Percentiles rank a stretch among this genome's conserved stretches.
phyloP scores from a whole-genome alignment of 2,329 filamentous ascomycete genomes.

The Fonsecaea nubica region DNA sequence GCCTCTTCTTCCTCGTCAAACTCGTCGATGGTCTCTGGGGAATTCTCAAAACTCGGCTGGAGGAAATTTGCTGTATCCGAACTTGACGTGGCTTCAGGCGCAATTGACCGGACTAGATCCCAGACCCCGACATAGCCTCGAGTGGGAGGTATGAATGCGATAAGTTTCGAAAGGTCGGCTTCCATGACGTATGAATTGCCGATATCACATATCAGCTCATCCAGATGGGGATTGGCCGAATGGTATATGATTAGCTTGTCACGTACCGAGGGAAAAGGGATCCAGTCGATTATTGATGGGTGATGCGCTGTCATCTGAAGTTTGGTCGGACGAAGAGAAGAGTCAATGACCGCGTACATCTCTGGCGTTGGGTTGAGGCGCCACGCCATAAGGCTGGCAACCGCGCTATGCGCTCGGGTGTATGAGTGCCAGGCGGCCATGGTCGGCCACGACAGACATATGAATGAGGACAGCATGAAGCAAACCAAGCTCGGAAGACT shows the following conservation, averaged over 20 bases:
- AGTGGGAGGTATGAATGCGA: constrained; percentile 12
- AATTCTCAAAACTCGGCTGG: constrained; percentile 15
- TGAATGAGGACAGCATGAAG: constrained; percentile 26
- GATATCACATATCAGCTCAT: constrained; percentile 28
- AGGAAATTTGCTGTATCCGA: constrained; percentile 3
- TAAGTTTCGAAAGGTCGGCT: constrained; percentile 22
- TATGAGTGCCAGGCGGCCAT: constrained; percentile 30
- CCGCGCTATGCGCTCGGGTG: constrained; percentile 19
- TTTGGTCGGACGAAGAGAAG: constrained; percentile 19
- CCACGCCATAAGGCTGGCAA: constrained; percentile 26
- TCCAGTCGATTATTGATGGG: constrained; percentile 29
- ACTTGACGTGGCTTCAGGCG: constrained; percentile 21
- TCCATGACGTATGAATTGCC: constrained; percentile 28
- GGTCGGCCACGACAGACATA: constrained; percentile 24
- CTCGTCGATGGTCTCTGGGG: constrained; percentile 12
- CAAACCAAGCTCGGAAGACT: constrained; percentile 20
- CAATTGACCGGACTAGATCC: constrained; percentile 28
- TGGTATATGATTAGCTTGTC: constrained; percentile 31
- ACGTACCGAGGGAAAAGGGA: constrained; percentile 14
- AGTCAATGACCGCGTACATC: constrained; percentile 14
- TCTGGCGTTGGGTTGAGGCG: constrained; percentile 20
- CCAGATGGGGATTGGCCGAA: constrained; percentile 24
- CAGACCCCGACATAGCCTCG: constrained; percentile 28
- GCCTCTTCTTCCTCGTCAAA: constrained; percentile 11
- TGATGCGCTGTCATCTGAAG: constrained; percentile 25